These are phyloP conservation scores for Syzygium oleosum DNA, from an alignment of 345 rosid species.

Conservation along the genomic window DNA sequence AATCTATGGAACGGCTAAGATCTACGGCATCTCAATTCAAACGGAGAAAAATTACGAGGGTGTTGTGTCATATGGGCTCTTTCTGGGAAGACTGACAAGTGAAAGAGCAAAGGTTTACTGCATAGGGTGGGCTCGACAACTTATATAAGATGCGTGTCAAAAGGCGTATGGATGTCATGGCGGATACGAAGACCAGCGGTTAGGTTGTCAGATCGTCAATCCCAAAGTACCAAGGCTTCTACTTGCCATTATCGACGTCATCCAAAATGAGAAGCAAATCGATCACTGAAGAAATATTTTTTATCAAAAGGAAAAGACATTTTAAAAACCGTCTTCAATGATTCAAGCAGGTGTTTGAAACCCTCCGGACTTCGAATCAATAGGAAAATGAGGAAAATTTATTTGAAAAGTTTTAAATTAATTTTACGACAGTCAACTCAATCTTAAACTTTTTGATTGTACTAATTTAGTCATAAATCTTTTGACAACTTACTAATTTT, in stretches of 20 bases:
- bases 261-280: neutral
- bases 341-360: neutral
- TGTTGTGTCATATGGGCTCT: too few species aligned
- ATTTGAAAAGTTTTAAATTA: too few species aligned
- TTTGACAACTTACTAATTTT: too few species aligned
- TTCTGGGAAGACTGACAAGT: too few species aligned
- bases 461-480: too few species aligned
- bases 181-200: neutral
- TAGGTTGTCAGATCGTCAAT: neutral
- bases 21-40: too few species aligned
- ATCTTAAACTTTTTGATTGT: too few species aligned
- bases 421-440: too few species aligned
- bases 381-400: neutral
- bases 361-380: neutral
- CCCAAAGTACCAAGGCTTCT: neutral
- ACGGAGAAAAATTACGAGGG: too few species aligned
- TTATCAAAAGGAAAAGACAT: neutral
- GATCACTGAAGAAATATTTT: neutral
- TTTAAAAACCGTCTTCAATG: neutral
- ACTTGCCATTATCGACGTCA: neutral
- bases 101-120: neutral
- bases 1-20: too few species aligned
- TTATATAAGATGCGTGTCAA: neutral
- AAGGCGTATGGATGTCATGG: neutral
- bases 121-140: neutral